Evolutionary conservation across 2,329 filamentous ascomycete species (phyloP).

Genomic region (Neonectria hederae): DNA sequence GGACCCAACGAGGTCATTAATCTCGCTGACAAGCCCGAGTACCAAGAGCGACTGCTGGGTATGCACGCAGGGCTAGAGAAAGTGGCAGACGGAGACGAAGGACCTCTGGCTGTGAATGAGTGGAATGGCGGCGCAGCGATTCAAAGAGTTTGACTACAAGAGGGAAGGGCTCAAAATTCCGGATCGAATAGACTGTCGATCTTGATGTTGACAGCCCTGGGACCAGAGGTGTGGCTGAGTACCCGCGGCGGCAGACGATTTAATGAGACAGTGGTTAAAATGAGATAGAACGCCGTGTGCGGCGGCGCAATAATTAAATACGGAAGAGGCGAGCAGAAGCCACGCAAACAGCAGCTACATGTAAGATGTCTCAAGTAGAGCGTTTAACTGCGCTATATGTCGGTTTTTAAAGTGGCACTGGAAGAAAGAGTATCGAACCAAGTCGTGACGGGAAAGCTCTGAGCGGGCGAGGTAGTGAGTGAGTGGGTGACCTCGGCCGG

Average conservation of each 20-base stretch:
- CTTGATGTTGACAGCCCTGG: conserved; percentile 35
- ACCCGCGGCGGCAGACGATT: conserved; percentile 18
- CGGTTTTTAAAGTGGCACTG: not conserved
- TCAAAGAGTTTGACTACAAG: conserved; percentile 36
- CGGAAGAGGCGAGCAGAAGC: not conserved
- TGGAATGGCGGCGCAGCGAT: conserved; percentile 37
- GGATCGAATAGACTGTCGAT: conserved; percentile 44
- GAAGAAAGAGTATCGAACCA: not conserved
- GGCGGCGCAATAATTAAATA: not conserved
- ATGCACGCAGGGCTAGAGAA: conserved; percentile 43
- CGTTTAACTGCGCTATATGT: too few relatives aligned
- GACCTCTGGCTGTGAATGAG: conserved; percentile 45
- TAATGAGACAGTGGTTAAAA: conserved; percentile 17
- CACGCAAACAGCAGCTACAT: not conserved
- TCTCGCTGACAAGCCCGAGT: conserved; percentile 41
- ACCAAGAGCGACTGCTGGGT: conserved; percentile 44
- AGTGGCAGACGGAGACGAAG: conserved; percentile 42
- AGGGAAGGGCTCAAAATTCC: conserved; percentile 40
- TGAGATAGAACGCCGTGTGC: not conserved
- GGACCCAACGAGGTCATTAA: conserved; percentile 59
- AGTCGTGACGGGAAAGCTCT: not conserved
- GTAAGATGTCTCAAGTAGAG: not conserved
- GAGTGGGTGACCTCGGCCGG: not conserved
- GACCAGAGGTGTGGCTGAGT: conserved; percentile 23
- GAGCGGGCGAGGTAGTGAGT: not conserved